Percentiles rank a stretch among this genome's conserved stretches.
These are phyloP conservation scores for Erythrophleum ivorense DNA, from an alignment of 331 rosid species.

Conservation along the genomic window DNA sequence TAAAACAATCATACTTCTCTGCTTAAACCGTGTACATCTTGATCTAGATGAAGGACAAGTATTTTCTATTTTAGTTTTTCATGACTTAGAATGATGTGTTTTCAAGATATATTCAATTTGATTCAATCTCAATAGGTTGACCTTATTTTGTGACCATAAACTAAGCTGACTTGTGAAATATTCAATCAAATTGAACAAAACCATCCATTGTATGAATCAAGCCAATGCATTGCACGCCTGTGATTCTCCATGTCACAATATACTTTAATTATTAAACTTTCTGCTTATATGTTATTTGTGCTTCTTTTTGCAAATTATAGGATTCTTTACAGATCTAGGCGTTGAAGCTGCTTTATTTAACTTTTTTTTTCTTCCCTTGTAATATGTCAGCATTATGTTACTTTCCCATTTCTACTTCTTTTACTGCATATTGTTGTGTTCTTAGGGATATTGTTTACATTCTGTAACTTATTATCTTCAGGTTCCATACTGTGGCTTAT, in stretches of 20 bases:
- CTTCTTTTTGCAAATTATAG: constrained; percentile 20
- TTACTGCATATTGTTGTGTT: background rate
- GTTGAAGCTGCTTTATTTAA: constrained; percentile 10
- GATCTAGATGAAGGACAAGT: constrained; percentile 4
- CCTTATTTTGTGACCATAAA: constrained; percentile 14
- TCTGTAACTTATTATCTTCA: constrained; percentile 43
- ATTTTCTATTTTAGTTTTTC: constrained; percentile 12
- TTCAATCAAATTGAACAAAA: constrained; percentile 15
- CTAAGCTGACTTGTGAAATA: constrained; percentile 1
- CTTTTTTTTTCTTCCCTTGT: background rate
- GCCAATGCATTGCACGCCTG: background rate
- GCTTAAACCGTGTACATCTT: background rate
- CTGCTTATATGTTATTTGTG: constrained; percentile 31
- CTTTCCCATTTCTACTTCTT: background rate
- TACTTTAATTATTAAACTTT: constrained; percentile 1
- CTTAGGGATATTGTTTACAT: background rate
- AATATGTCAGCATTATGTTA: background rate
- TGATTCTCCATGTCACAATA: background rate
- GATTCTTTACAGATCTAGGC: constrained; percentile 10
- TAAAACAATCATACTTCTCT: constrained; percentile 10
- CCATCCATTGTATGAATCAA: background rate
- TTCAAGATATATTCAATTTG: background rate
- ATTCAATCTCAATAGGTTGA: background rate
- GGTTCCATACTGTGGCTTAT: constrained; percentile 76
- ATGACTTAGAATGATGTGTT: constrained; percentile 2